A percentile compares a stretch with the other conserved stretches of the same genome.
phyloP scores from a whole-genome alignment of 768 basidiomycete genomes.

The Porphyrellus cyaneotinctus region DNA sequence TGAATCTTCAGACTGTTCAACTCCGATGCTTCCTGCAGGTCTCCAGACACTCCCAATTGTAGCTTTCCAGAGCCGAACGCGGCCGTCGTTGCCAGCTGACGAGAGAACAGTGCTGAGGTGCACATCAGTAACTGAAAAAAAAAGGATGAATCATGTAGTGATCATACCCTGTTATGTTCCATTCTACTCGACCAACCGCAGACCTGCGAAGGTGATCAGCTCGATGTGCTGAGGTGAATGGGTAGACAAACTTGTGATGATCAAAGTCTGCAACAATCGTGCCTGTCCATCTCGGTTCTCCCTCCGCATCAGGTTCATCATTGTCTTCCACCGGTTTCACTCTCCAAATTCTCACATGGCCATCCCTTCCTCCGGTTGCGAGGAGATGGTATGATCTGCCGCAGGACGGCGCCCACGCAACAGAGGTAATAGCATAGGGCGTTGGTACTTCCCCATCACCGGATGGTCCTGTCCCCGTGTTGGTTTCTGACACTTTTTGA shows the following conservation, averaged over 20 bases:
- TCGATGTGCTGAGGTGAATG: background rate
- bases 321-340: constrained; percentile 56
- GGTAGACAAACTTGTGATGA: constrained; percentile 61
- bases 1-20: constrained; percentile 65
- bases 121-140: constrained; percentile 1
- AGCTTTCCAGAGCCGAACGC: constrained; percentile 82
- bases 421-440: constrained; percentile 67
- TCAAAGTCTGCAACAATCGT: constrained; percentile 81
- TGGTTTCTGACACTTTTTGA: constrained; percentile 19
- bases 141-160: background rate
- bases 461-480: constrained; percentile 16
- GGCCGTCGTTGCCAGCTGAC: constrained; percentile 78
- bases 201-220: constrained; percentile 41
- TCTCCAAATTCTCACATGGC: constrained; percentile 87
- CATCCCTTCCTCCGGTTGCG: constrained; percentile 86
- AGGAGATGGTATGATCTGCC: constrained; percentile 93
- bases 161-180: constrained; percentile 83
- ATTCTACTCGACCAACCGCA: constrained; percentile 81
- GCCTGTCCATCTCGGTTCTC: constrained; percentile 60
- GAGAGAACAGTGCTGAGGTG: constrained; percentile 70
- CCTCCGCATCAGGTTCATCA: constrained; percentile 41
- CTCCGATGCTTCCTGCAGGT: constrained; percentile 74
- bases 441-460: constrained; percentile 36
- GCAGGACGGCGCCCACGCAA: constrained; percentile 93
- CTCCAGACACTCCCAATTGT: constrained; percentile 82